Conservation (phyloP, 2,329 filamentous ascomycete genomes). For the Trichophyton verrucosum region DNA sequence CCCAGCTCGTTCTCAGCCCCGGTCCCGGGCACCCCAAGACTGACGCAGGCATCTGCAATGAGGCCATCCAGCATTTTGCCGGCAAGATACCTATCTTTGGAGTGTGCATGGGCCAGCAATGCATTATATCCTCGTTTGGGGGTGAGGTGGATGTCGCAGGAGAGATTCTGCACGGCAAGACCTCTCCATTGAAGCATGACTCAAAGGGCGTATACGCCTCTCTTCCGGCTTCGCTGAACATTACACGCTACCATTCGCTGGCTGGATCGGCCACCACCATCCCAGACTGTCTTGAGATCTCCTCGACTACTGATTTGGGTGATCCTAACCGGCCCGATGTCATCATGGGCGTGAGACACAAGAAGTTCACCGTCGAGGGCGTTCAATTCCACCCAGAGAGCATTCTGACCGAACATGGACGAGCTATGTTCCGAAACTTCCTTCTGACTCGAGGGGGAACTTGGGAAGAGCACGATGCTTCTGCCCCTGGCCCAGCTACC, state of each 20-base stretch:
- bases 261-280: slow-evolving; percentile 82
- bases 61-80: slow-evolving; percentile 78
- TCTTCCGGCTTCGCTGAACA: slow-evolving; percentile 67
- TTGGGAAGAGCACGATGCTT: slow-evolving; percentile 52
- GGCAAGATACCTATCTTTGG: slow-evolving; percentile 92
- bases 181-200: slow-evolving; percentile 80
- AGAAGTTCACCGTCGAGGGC: slow-evolving; percentile 79
- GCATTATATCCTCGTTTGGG: slow-evolving; percentile 88
- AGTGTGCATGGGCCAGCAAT: slow-evolving; percentile 99
- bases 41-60: slow-evolving; percentile 87
- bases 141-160: slow-evolving; percentile 85
- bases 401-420: slow-evolving; percentile 80
- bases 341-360: slow-evolving; percentile 95
- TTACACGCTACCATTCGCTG: slow-evolving; percentile 92
- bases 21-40: slow-evolving; percentile 85
- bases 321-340: slow-evolving; percentile 65
- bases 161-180: slow-evolving; percentile 95
- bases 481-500: slow-evolving; percentile 17
- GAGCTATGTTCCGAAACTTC: slow-evolving; percentile 87
- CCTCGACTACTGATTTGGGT: slow-evolving; percentile 69
- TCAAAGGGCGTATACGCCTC: slow-evolving; percentile 78
- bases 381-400: slow-evolving; percentile 98
- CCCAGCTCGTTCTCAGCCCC: slow-evolving; percentile 87
- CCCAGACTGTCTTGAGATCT: slow-evolving; percentile 73
- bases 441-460: slow-evolving; percentile 76